Evolutionary conservation across 108 stramenopile species (phyloP).

Genomic region (Hondaea fermentalgiana): DNA sequence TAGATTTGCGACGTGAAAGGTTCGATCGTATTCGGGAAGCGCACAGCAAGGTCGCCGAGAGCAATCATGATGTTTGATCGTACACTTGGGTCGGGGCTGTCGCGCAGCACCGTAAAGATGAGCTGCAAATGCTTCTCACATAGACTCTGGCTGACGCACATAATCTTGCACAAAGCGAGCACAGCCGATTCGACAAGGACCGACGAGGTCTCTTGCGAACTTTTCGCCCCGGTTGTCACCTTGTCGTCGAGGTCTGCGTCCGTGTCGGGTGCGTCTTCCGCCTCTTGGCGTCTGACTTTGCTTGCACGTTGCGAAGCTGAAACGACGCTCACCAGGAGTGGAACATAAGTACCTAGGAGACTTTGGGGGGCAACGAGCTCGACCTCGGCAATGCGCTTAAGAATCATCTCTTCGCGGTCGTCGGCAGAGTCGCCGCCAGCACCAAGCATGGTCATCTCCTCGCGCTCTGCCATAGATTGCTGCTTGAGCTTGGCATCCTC

Average conservation of each 20-base stretch:
- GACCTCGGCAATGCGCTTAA: conserved; percentile 9
- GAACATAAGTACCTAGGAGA: not conserved
- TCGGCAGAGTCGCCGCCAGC: not conserved
- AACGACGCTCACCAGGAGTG: not conserved
- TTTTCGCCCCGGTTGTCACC: not conserved
- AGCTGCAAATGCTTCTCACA: conserved; percentile 85
- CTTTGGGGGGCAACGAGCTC: not conserved
- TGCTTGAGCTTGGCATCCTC: not conserved
- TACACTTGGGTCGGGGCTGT: conserved; percentile 67
- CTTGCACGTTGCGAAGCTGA: conserved; percentile 30
- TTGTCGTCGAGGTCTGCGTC: not conserved
- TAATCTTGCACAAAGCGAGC: conserved; percentile 79
- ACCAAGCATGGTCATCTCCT: not conserved
- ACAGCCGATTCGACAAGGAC: conserved; percentile 70
- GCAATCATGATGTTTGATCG: conserved; percentile 88
- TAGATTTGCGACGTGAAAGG: conserved; percentile 89
- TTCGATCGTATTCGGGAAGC: conserved; percentile 94
- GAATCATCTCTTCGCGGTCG: not conserved
- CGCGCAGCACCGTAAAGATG: conserved; percentile 75
- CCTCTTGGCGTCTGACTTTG: conserved; percentile 13
- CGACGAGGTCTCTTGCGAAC: not conserved
- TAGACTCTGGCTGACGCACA: conserved; percentile 76
- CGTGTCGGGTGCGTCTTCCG: not conserved
- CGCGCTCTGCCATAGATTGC: not conserved
- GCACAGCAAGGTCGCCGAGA: conserved; percentile 88